Evolutionary conservation across 345 rosid species (phyloP).

Genomic region (Salix koriyanagi): DNA sequence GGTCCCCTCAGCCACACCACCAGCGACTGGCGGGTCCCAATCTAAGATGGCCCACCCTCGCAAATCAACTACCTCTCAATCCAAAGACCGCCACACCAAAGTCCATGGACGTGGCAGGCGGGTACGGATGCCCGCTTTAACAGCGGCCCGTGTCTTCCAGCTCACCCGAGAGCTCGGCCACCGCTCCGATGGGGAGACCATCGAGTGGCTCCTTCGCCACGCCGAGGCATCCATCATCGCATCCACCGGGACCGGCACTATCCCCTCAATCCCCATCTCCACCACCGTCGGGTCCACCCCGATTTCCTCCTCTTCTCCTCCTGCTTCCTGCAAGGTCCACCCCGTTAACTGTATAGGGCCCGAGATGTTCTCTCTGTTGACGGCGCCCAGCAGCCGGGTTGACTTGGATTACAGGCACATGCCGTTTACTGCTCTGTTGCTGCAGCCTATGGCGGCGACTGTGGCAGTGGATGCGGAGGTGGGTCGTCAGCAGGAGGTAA

Average conservation of each 20-base stretch:
- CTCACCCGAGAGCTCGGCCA: conserved; percentile 70
- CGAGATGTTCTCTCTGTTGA: conserved; percentile 13
- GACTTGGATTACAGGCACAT: conserved; percentile 47
- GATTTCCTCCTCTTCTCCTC: conserved; percentile 23
- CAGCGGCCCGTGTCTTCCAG: conserved; percentile 74
- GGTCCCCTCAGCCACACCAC: conserved; percentile 9
- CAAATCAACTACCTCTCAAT: conserved; percentile 4
- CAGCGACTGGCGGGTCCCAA: background rate
- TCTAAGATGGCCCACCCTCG: conserved; percentile 14
- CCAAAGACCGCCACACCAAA: conserved; percentile 69
- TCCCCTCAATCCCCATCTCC: conserved; percentile 38
- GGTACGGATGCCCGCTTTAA: conserved; percentile 63
- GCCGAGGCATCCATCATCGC: conserved; percentile 60
- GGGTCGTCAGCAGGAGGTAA: conserved; percentile 10
- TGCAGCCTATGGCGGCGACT: conserved; percentile 35
- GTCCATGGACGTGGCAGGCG: conserved; percentile 72
- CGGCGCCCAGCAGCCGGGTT: conserved; percentile 38
- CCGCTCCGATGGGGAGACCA: conserved; percentile 62
- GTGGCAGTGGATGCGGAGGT: conserved; percentile 9
- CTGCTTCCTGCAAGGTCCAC: conserved; percentile 29
- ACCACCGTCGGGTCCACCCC: conserved; percentile 28
- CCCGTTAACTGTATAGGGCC: conserved; percentile 11
- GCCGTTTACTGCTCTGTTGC: conserved; percentile 57
- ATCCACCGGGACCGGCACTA: conserved; percentile 52
- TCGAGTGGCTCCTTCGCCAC: conserved; percentile 60